These are phyloP conservation scores for Saururus chinensis DNA, from an alignment of 164 flowering plant species.

Conservation along the genomic window DNA sequence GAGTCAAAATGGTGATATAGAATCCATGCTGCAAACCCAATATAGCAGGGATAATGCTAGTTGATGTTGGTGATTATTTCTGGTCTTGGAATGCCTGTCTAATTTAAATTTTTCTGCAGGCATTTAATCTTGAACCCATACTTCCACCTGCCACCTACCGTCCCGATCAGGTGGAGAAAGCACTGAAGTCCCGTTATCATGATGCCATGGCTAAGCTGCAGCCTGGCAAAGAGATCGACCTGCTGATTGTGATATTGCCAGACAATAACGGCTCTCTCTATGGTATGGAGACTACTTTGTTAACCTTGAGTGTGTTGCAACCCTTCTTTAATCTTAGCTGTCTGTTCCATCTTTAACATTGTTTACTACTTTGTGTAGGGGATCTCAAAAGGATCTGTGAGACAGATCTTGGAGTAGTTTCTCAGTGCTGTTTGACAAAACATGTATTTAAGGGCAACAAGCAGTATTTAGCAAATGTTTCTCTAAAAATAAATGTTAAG, in stretches of 20 bases:
- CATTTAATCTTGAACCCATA: conserved; percentile 62
- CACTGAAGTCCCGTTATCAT: conserved; percentile 59
- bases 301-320: neutral
- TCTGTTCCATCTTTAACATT: neutral
- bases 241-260: conserved; percentile 59
- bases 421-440: conserved; percentile 91
- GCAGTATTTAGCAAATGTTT: conserved; percentile 74
- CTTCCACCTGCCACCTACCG: conserved; percentile 52
- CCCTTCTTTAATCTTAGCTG: no score
- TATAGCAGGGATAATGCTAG: no score
- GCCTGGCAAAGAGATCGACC: conserved; percentile 58
- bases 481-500: conserved; percentile 82
- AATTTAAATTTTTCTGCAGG: conserved; percentile 25
- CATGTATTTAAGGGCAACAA: conserved; percentile 81
- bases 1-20: no score
- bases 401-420: conserved; percentile 84
- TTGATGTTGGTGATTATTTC: neutral
- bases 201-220: conserved; percentile 46
- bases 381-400: conserved; percentile 92
- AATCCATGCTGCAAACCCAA: no score
- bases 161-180: conserved; percentile 74
- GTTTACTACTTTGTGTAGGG: conserved; percentile 25
- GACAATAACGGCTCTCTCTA: conserved; percentile 74
- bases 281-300: conserved; percentile 30
- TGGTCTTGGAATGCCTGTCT: neutral